Evolutionary conservation across 2,329 filamentous ascomycete species (phyloP), one percentile per base, ranked within the genome.

Genomic region (Dendryphion nanum): DNA sequence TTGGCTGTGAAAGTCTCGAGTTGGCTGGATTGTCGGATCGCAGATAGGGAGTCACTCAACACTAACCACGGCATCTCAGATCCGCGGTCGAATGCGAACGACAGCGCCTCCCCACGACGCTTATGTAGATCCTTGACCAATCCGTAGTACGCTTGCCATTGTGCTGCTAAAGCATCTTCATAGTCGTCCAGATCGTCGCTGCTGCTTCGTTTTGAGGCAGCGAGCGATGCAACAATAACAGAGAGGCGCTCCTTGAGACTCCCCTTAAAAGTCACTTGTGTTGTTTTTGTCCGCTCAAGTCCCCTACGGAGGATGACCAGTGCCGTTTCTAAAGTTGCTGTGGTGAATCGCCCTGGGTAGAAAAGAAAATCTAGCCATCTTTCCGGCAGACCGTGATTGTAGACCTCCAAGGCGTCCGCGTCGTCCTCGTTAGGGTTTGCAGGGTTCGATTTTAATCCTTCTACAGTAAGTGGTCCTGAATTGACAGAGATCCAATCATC

Each of bases 81-180:
- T 33, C 79, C 75, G 1, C 76, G 64, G 55, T 97, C 93, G 38
- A 87, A 82, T 1, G 83, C 79, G 30, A 97, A 72, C 1, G 86
- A 83, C 30, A 97, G 68, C 0, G 87, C 84, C 57, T 96, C 90
- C 14, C 86, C 85, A 55, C 90, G 78, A 55, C 88, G 84, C 55
- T 86, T 89, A 60, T 97, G 89, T 28, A 98, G 71, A 60, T 95
- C 90, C 10, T 86, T 76, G 14, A 95, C 76, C 14, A 97, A 76
- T 20, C 89, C 82, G 70, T 89, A 95, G 65, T 95, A 95, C 35
- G 86, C 81, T 46, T 86, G 82, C 93, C 93, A 98, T 62, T 95
- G 89, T 8, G 79, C 76, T 57, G 93, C 85, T 37, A 85, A 82
- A 20, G 87, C 82, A 21, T 75, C 71, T 40, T 85, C 78, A 60